These are phyloP conservation scores for Serendipita sp. DNA, from an alignment of 768 basidiomycete species.

Conservation along the genomic window DNA sequence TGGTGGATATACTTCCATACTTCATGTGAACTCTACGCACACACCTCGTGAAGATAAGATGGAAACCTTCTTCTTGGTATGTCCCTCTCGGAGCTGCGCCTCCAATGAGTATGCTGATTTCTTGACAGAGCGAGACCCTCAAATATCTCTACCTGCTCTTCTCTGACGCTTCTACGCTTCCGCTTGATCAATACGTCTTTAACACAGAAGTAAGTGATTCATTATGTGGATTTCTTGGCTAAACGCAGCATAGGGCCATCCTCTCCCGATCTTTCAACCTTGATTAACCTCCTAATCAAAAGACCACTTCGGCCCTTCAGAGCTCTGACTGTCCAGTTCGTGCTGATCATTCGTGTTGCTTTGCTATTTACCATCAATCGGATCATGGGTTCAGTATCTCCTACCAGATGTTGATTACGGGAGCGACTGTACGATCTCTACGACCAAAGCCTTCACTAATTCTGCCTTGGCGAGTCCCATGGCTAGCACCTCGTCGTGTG, in stretches of 20 bases:
- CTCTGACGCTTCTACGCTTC: constrained; percentile 52
- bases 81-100: constrained; percentile 16
- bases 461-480: constrained; percentile 53
- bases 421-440: constrained; percentile 32
- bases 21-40: constrained; percentile 70
- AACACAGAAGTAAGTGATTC: constrained; percentile 62
- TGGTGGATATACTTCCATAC: constrained; percentile 72
- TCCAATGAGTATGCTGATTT: neutral
- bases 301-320: neutral
- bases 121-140: constrained; percentile 63
- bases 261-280: constrained; percentile 53
- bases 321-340: neutral
- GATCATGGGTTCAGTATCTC: neutral
- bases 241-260: constrained; percentile 36
- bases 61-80: constrained; percentile 87
- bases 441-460: constrained; percentile 55
- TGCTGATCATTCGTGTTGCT: neutral
- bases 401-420: too few species aligned
- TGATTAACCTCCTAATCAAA: too few species aligned
- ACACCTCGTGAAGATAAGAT: constrained; percentile 67
- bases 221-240: neutral
- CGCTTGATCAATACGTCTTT: constrained; percentile 63
- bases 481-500: constrained; percentile 64
- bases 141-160: constrained; percentile 88
- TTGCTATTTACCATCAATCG: neutral